Base-by-base conservation (phyloP, 805 yeast genomes). In the Nakazawaea ambrosiae region DNA sequence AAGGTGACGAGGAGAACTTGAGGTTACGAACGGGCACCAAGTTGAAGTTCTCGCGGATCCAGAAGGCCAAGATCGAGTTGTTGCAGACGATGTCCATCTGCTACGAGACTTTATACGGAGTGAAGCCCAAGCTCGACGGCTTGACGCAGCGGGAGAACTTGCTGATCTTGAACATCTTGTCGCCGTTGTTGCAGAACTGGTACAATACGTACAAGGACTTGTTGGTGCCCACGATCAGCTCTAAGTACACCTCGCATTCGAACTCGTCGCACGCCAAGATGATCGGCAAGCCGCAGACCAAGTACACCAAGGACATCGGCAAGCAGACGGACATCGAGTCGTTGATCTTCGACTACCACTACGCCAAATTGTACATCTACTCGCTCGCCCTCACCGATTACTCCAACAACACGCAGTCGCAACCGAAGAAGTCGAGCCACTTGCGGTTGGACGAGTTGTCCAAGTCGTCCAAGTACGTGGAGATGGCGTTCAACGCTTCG, bases 121-220 rank as follows among this genome's bases (percentile, higher is more conserved):
- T 70, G 34, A 75, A 72, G 44, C 75, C 78, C 3, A 78, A 70
- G 46, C 49, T 69, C 37, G 73, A 73, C 29, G 55, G 62, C 4
- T 55, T 70, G 23, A 68, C 72, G 33, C 81, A 75, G 49, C 64
- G 76, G 28, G 88, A 81, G 45, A 81, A 81, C 49, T 59, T 89
- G 32, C 73, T 88, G 0, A 69, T 88, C 9, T 63, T 89, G 46
- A 75, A 76, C 41, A 75, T 88, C 34, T 62, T 89, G 40, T 71
- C 85, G 9, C 90, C 96, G 2, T 68, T 87, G 44, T 65, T 89
- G 40, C 83, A 78, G 40, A 76, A 74, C 45, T 89, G 97, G 97
- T 72, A 76, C 42, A 63, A 70, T 27, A 78, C 75, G 31, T 84
- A 82, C 50, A 64, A 66, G 40, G 66, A 65, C 32, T 55, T 81